phyloP scores from a whole-genome alignment of 2,329 filamentous ascomycete species.

The Ceratocystis albifundus region DNA sequence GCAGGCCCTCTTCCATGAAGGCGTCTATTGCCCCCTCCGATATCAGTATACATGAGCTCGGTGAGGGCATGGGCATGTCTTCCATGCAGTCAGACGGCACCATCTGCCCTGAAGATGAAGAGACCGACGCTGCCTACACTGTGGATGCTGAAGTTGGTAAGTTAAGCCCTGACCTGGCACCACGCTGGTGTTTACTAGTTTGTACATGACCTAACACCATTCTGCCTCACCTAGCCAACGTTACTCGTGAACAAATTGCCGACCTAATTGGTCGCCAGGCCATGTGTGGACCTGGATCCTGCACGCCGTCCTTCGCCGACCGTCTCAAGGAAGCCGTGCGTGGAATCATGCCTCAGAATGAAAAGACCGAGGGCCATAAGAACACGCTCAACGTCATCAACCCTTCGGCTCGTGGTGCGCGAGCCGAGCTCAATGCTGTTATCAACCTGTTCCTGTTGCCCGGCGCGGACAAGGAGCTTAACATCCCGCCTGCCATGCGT shows the following conservation, averaged over 20 bases:
- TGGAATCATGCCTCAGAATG: conserved; percentile 22
- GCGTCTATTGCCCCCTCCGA: conserved; percentile 21
- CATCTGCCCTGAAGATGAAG: conserved; percentile 27
- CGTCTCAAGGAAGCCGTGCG: conserved; percentile 26
- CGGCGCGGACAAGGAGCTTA: conserved; percentile 37
- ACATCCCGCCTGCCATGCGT: conserved; percentile 36
- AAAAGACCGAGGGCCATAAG: conserved; percentile 15
- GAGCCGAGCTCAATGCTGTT: conserved; percentile 33
- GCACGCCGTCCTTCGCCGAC: conserved; percentile 23
- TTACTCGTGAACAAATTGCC: conserved; percentile 22
- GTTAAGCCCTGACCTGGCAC: conserved; percentile 15
- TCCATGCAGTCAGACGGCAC: conserved; percentile 16
- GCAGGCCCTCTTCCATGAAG: conserved; percentile 22
- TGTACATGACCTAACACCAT: background rate
- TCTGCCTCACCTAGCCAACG: conserved; percentile 16
- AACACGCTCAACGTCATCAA: conserved; percentile 24
- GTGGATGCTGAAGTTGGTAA: conserved; percentile 31
- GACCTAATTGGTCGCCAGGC: conserved; percentile 23
- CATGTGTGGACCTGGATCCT: conserved; percentile 22
- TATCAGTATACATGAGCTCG: conserved; percentile 18
- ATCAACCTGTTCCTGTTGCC: conserved; percentile 34
- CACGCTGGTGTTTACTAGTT: background rate
- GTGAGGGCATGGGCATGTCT: conserved; percentile 6
- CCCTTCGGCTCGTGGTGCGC: conserved; percentile 22
- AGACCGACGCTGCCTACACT: conserved; percentile 28